Base-by-base conservation (phyloP, 1,284 basidiomycete species). In the Rhodotorula glutinis region DNA sequence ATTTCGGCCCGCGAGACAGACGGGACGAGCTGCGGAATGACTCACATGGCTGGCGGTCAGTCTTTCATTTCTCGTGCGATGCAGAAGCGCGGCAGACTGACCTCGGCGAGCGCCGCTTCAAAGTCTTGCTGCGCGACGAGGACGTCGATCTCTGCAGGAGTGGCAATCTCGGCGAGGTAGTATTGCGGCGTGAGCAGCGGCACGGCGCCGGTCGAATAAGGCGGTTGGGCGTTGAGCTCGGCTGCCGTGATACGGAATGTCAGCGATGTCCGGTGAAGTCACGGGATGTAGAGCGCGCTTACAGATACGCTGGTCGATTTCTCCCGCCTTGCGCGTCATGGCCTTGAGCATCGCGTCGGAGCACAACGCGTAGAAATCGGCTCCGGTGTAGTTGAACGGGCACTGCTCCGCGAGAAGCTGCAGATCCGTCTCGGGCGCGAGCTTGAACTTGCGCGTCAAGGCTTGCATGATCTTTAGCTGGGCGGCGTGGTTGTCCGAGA, bases 291-390 rank as follows among this genome's bases (percentile, higher is more conserved):
- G 16, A 17, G 29, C 4, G n/a, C 21, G 25, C 23, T 73, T 76
- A 85, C 87, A 84, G 62, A 93, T 87, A 68, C 84, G 86, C 10
- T 76, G 77, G 70, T 96, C 95, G 19, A 98, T 82, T 57, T 85
- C 85, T 72, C 85, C 83, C 0, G 96, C 93, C 72, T 89, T 92
- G 53, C 90, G 83, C 30, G 92, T 88, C 88, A 98, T 96, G 11
- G 95, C 91, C 77, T 91, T 91, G 57, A 99, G 83, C 84, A 98
- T 87, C 2, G 95, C 93, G 78, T 99, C 96, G 5, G 92, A 90
- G 78, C 95, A 98, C 21, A 99, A 82, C 0, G 96, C 95, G 80
- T 99, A 98, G 74, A 98, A 93, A 79, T 99, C 96, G 44, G 96
- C 96, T 33, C 96, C 93, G 5, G 93, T 97, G 76, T 89, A 92